Base-by-base conservation (phyloP, 129 eudicot genomes). In the Pseudognaphalium luteoalbum region DNA sequence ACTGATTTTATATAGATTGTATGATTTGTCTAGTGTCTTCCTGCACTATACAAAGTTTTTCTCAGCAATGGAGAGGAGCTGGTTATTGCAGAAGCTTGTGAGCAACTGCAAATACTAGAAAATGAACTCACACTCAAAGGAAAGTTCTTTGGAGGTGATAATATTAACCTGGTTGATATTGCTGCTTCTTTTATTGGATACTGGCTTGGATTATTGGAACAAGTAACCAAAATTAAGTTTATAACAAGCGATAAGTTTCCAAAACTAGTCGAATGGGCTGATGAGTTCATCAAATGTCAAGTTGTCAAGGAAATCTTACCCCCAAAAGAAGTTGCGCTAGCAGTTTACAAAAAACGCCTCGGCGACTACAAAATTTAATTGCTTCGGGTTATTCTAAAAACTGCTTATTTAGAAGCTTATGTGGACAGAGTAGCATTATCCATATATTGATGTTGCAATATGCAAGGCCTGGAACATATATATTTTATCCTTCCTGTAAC, bases 61-160 rank as follows among this genome's bases (percentile, higher is more conserved):
- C 35, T 54, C 7, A 32, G 51, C 69, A 7, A 66, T n/a, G 79
- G 74, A 28, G 15, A 80, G 0, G 68, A 73, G 56, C 25, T 56
- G 17, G 50, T 17, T 54, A 39, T 19, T 12, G 74, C 66, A 65
- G 87, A 83, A 56, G 81, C 75, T 51, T 44, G 20, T 32, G 76
- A 80, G 52, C 77, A 60, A 56, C 54, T 83, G 17, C 75, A 71
- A 25, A 22, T 72, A 41, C 78, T 83, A 15, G 84, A 83, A 47
- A 76, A 71, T 19, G 75, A 75, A 68, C 84, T 83, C 2, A 37
- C 9, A 37, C 42, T 4, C 1, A 76, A 75, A 57, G 81, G 69
- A 0, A 80, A 56, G 78, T 79, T 74, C 15, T 83, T 83, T 66
- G 87, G 87, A 30, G 87, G 87, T 54, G 80, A 76, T 29, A 66